Evolutionary conservation across 2,329 filamentous ascomycete genomes (phyloP), one percentile per base, ranked within the genome.

Genomic region (Alternaria conjuncta): DNA sequence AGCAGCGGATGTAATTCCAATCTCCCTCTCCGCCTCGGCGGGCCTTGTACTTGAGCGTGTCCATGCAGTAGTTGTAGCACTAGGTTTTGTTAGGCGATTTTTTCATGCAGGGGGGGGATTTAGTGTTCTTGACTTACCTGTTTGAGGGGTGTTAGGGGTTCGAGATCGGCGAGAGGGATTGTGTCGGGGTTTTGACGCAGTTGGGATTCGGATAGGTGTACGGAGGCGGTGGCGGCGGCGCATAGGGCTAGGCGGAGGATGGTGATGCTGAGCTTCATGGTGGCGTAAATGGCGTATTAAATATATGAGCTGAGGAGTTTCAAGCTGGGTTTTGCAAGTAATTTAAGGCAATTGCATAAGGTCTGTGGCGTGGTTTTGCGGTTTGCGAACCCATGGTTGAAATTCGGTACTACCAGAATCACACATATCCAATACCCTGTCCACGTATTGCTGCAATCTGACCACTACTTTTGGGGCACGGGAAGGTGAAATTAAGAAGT

Each of bases 41-140:
- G 2, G 9, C n/a, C 10, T 26, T 50, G 12, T 50, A 30, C n/a
- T 28, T 11, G n/a, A 4, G 25, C 10, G 47, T 50, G n/a, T 20
- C 47, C 6, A 30, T 30, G 47, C 47, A 50, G 13, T 50, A 30
- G 6, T 50, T 23, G 47, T 30, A 30, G 9, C 47, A 50, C 47
- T 50, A 30, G 26, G 25, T 30, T 26, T 30, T 18, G 47, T 50
- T 18, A 50, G 26, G 10, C 15, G 18, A 30, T 30, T 28, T 26
- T 30, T 10, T 9, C 10, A 23, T 12, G 25, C 15, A 50, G 11
- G 11, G 30, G 30, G 30, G 6, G 30, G 30, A 32, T 15, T 32
- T 32, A 32, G 30, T 32, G 28, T 15, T 32, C 30, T 32, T 32
- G 30, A 32, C 30, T 8, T 36, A 36, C 32, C 3, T 36, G 32